Evolutionary conservation across 2,329 filamentous ascomycete genomes (phyloP).

Genomic region (Botrytis aclada): DNA sequence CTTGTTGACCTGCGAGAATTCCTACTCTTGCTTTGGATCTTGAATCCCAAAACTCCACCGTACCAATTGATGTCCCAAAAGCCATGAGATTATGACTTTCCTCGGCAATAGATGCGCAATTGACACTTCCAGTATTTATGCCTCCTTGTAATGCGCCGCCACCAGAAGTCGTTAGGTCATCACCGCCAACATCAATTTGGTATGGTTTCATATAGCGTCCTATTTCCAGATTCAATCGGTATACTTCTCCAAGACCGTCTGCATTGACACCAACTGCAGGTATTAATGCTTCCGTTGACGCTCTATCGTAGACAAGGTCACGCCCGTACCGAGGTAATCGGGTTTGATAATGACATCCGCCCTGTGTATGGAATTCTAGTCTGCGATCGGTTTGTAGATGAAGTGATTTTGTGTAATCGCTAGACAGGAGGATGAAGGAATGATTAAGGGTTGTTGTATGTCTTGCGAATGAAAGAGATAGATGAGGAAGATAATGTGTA

Average conservation of each 20-base stretch:
- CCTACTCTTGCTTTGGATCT: slow-evolving; percentile 79
- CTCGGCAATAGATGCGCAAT: slow-evolving; percentile 82
- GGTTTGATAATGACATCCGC: slow-evolving; percentile 83
- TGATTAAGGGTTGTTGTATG: slow-evolving; percentile 92
- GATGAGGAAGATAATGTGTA: slow-evolving; percentile 88
- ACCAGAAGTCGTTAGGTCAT: slow-evolving; percentile 64
- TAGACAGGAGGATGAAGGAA: slow-evolving; percentile 82
- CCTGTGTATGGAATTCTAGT: slow-evolving; percentile 88
- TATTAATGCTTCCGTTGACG: slow-evolving; percentile 79
- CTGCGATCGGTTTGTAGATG: slow-evolving; percentile 90
- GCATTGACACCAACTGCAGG: slow-evolving; percentile 83
- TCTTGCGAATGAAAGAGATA: slow-evolving; percentile 88
- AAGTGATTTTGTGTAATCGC: slow-evolving; percentile 90
- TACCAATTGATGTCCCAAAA: slow-evolving; percentile 93
- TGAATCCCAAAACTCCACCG: slow-evolving; percentile 95
- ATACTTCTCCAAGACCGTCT: slow-evolving; percentile 88
- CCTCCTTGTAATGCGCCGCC: slow-evolving; percentile 81
- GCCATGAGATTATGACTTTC: slow-evolving; percentile 85
- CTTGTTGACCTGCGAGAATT: slow-evolving; percentile 64
- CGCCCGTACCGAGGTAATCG: slow-evolving; percentile 89
- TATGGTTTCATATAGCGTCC: slow-evolving; percentile 94
- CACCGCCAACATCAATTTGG: slow-evolving; percentile 83
- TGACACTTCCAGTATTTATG: slow-evolving; percentile 80
- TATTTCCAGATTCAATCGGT: slow-evolving; percentile 84
- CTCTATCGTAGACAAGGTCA: slow-evolving; percentile 79